Base-by-base conservation (phyloP, 352 stramenopile species). In the Phytophthora cactorum region DNA sequence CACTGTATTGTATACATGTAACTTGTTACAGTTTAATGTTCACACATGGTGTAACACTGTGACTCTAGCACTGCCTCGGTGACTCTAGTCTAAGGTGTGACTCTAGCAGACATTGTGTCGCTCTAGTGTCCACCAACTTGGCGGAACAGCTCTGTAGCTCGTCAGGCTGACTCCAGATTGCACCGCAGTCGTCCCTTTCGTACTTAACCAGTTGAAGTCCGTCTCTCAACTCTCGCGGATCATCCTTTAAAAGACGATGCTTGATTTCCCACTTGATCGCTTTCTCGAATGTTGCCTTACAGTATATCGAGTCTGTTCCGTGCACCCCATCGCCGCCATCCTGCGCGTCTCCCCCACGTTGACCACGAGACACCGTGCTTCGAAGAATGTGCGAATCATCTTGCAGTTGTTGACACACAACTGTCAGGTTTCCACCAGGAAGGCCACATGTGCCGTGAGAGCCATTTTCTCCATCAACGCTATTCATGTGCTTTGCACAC, bases 391-490 rank as follows among this genome's bases (percentile, higher is more conserved):
- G 4, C 1, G 2, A 1, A n/a, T 54, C 22, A 45, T 68, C 67
- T 27, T 57, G 31, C 12, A 68, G 17, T 14, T 25, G 2, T 0
- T 39, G 27, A 14, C 53, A 63, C 7, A 55, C 25, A 29, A 63
- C 54, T n/a, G 50, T 11, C 10, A 70, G 39, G 25, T 67, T 70
- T 3, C 61, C 66, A 25, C 66, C 66, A 50, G 61, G 61, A 41
- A 70, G 34, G 2, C 66, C 66, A n/a, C 41, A 29, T 10, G 9
- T 15, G 1, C 66, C 66, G 15, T 66, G 32, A 5, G 11, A 4
- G 15, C 66, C 66, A 44, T 52, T 4, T 22, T 4, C 15, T 41
- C 50, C 62, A 34, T 5, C 4, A 3, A 17, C 17, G 6, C 12
- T 3, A 2, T 74, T 74, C 1, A 32, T 3, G 12, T 28, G 31